Base-by-base conservation (phyloP, 2,329 filamentous ascomycete species). In the Dactylellina parvicollis region DNA sequence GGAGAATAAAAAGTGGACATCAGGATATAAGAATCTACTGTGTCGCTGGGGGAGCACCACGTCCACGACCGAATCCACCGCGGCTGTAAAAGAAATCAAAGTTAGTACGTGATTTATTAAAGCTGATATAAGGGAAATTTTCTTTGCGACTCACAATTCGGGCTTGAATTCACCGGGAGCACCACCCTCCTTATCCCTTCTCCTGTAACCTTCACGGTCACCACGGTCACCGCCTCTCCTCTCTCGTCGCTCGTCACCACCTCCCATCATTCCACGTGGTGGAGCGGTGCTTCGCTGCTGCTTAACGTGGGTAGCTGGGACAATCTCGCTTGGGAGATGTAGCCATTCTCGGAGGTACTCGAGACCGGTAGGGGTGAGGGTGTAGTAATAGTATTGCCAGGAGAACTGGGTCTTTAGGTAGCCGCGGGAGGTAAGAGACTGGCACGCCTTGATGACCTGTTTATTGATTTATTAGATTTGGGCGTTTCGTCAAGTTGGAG, bases 351-450 rank as follows among this genome's bases (percentile, higher is more conserved):
- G 94, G 84, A 99, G 93, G 89, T 99, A 99, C 87, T 98, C 94
- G 83, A 99, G 94, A 86, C 95, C 95, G 88, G 98, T 93, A 82
- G 93, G 92, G 83, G 94, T 97, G 85, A 99, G 90, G 85, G 95
- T 97, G 90, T 99, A 99, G 91, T 99, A 99, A 90, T 98, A 96
- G 89, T 93, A 96, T 86, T 96, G 92, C 92, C 92, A 96, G 79
- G 92, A 96, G 91, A 99, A 99, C 85, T 96, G 95, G 80, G 95
- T 99, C 92, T 99, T 99, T 86, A 99, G 89, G 85, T 92, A 98
- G 83, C 94, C 94, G 83, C 95, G 94, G 80, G 93, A 97, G 86
- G 89, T 96, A 82, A 99, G 89, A 78, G 95, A 99, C 88, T 99
- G 95, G 86, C 89, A 90, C 81, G 95, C 95, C 90, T 99, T 99